Evolutionary conservation across 139 green algal genomes (phyloP), one percentile per base, ranked within the genome.

Genomic region (Yamagishiella unicocca): DNA sequence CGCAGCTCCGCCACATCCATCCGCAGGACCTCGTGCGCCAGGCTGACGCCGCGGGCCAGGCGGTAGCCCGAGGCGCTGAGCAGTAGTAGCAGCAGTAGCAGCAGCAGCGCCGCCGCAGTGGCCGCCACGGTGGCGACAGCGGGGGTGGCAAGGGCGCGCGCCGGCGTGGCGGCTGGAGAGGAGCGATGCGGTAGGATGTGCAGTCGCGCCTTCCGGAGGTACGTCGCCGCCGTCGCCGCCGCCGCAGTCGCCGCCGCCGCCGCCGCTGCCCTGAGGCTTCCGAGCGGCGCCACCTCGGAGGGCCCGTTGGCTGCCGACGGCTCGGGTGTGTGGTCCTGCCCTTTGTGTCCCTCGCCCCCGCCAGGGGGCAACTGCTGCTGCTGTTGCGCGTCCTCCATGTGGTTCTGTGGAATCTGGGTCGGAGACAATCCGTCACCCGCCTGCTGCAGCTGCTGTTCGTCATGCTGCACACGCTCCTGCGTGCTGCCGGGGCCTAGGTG

Each of bases 51-150:
- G 35, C 55, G 77, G 4, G 54, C 35, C 1, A 55, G 54, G 37
- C 35, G 27, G 37, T 42, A 55, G 12, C 37, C 58, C 4, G 53
- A 37, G 37, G 25, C 35, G 77, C 55, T 40, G 35, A 84, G 77
- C 27, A 37, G 46, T 25, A 84, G 53, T 53, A 50, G 27, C 33
- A 33, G 21, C 21, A 84, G 58, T 55, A 84, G 75, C 77, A 84
- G 50, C 50, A 70, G 12, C n/a, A 53, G 31, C 14, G 54, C n/a
- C 19, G 53, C 37, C 9, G 61, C 29, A 5, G 55, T 6, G 3
- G 3, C 46, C 4, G 50, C 31, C 10, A 50, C n/a, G 31, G 31
- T 14, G n/a, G 43, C 50, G 45, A n/a, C n/a, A n/a, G 40, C 5
- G 24, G 40, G 3, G 38, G 38, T 21, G 22, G 38, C 21, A 17